Base-by-base conservation (phyloP, 106 monocot species). In the Dendrobium officinale region DNA sequence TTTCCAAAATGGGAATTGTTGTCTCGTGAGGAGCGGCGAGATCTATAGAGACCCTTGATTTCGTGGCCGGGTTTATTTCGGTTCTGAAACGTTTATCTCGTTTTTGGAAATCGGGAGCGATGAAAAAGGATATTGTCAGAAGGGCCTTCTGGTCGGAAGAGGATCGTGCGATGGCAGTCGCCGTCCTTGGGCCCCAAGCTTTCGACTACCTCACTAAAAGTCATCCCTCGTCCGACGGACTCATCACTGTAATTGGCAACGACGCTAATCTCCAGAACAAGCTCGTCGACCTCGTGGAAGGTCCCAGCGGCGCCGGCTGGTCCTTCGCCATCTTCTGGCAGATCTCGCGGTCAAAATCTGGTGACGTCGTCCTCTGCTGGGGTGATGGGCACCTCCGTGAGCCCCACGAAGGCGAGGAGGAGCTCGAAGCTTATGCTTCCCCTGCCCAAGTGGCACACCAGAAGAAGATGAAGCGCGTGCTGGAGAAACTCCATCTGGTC, bases 311-410 rank as follows among this genome's bases (percentile, higher is more conserved):
- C 54, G 72, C 67, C 40, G 77, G 83, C 42, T 96, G 96, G 96
- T 85, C 86, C 44, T 91, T 84, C 81, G 93, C 88, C 58, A 93
- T 96, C 77, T 96, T 96, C 91, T 96, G 96, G 96, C 96, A 96
- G 88, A 82, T 90, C 84, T 91, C 96, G 17, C 78, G 90, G 42
- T 84, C 85, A 81, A 78, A 79, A 22, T 78, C 88, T n/a, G 86
- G 83, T 24, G 51, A 86, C 33, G 37, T 88, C 40, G 84, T 92
- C 79, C 90, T 94, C 55, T 87, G 86, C 41, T 96, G 96, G 96
- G 94, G 90, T 11, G 94, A 96, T 78, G 93, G 93, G 26, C 87
- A 86, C 79, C 85, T 87, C 77, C 81, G 87, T 58, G 93, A 93
- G 70, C 72, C 84, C 16, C 80, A 66, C 11, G 80, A 79, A 17